Base-by-base conservation (phyloP, 306 rosid genomes). In the Begonia fuchsioides region DNA sequence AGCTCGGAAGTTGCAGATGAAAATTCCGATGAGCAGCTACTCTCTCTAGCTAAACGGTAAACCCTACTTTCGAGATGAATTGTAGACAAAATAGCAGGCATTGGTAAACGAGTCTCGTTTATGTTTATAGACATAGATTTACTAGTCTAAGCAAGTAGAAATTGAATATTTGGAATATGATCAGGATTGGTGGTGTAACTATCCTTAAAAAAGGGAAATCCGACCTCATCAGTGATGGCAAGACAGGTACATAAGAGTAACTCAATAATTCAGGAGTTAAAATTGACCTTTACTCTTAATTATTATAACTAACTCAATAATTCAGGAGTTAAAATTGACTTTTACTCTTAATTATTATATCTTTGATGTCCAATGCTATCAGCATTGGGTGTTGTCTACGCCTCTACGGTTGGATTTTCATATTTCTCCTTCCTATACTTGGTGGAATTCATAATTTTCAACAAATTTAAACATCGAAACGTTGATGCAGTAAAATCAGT, bases 181-280 rank as follows among this genome's bases (percentile, higher is more conserved):
- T 67, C 85, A 87, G 94, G 75, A 77, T 83, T 73, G 94, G 94
- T 15, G 80, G 87, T 54, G 77, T 87, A 58, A 80, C 93, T 48
- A 73, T 87, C 57, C 79, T 87, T 13, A 69, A 68, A 70, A 87
- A 87, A 62, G 96, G 94, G 68, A 80, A 72, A 54, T 68, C 70
- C 1, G 96, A 87, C 69, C 72, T 87, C 59, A 73, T 87, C 39
- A 80, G 86, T 60, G 93, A 78, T 58, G 84, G 92, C 47, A 79
- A 72, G 63, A 82, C 82, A 59, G 88, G 94, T 87, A 68, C n/a
- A n/a, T 12, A 54, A 61, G 62, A 46, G n/a, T n/a, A n/a, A n/a
- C n/a, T n/a, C n/a, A n/a, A n/a, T n/a, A n/a, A n/a, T n/a, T n/a
- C n/a, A n/a, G n/a, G n/a, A n/a, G n/a, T n/a, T n/a, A n/a, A n/a